Base-by-base conservation (phyloP, 2,329 filamentous ascomycete species). In the Parascedosporium putredinis region DNA sequence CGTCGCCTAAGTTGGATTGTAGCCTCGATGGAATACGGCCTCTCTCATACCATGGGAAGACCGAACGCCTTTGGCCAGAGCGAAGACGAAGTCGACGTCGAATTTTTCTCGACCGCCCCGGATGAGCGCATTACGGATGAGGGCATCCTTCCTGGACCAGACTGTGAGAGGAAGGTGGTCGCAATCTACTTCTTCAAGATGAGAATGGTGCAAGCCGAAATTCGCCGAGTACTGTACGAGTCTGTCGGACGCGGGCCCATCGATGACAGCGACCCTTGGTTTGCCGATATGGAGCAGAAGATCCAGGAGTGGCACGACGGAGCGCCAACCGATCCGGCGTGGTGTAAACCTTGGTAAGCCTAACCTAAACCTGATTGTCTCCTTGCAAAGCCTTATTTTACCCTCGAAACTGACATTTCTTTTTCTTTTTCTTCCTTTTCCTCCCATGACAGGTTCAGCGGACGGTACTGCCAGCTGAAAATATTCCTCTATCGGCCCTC, bases 101-200 rank as follows among this genome's bases (percentile, higher is more conserved):
- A 79, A 29, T 95, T 91, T 60, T 95, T 95, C 60, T 79, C 88
- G 55, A 75, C 83, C 2, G 83, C 88, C 33, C 84, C 88, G 57
- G 93, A 98, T 65, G 75, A 82, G 47, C 84, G 84, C 63, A 96
- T 98, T 57, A 90, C 84, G 1, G 72, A 79, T 2, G 73, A 83
- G 29, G 90, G 88, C 2, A 84, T 96, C 51, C 69, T 81, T 20
- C 76, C 82, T 0, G 86, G 83, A 1, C 84, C 83, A 4, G 74
- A 79, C 2, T 88, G 86, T 33, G 75, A 90, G 56, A 88, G 86
- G 61, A 98, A 98, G 64, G 79, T 87, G 58, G 83, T 95, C 23
- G 84, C 88, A 2, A 89, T 96, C 53, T 91, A 98, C 63, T 93
- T 95, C 59, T 89, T 89, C 70, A 91, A 87, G 61, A 94, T 96